Evolutionary conservation across 495 filamentous ascomycete genomes (phyloP).

Genomic region (Daldinia vernicosa): DNA sequence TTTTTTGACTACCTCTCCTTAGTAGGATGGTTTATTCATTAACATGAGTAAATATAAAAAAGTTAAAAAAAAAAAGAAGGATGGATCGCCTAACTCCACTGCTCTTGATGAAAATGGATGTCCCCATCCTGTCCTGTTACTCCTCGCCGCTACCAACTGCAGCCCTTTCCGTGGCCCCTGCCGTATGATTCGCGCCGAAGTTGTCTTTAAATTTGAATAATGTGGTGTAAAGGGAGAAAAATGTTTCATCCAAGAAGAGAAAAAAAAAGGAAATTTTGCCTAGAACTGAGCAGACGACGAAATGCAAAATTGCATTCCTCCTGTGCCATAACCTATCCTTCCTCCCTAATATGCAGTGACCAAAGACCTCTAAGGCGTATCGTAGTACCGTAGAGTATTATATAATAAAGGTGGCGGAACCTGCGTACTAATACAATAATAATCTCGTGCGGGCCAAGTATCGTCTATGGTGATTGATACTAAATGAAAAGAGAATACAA

Average conservation of each 20-base stretch:
- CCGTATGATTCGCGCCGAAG: not conserved
- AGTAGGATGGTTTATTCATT: not conserved
- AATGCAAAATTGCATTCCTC: conserved; percentile 23
- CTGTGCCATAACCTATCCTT: not conserved
- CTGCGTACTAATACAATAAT: conserved; percentile 35
- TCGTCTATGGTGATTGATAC: conserved; percentile 36
- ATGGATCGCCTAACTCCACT: conserved; percentile 27
- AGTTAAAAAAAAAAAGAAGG: not conserved
- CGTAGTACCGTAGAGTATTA: conserved; percentile 39
- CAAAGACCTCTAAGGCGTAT: conserved; percentile 1
- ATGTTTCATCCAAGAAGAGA: conserved; percentile 29
- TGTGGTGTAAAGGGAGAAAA: not conserved
- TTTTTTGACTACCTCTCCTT: not conserved
- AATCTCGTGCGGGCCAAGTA: conserved; percentile 24
- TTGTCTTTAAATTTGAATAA: conserved; percentile 7
- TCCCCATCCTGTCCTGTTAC: conserved; percentile 13
- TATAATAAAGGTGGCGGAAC: conserved; percentile 28
- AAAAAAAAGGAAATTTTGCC: conserved; percentile 14
- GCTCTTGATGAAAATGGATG: conserved; percentile 13
- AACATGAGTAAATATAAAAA: not conserved
- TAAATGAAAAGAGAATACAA: conserved; percentile 40
- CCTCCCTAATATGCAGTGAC: conserved; percentile 10
- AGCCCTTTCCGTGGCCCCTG: not conserved
- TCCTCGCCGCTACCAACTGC: conserved; percentile 20
- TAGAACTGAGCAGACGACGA: conserved; percentile 12